Conservation (phyloP, 2,329 filamentous ascomycete species). For the Fusarium verrucosum region DNA sequence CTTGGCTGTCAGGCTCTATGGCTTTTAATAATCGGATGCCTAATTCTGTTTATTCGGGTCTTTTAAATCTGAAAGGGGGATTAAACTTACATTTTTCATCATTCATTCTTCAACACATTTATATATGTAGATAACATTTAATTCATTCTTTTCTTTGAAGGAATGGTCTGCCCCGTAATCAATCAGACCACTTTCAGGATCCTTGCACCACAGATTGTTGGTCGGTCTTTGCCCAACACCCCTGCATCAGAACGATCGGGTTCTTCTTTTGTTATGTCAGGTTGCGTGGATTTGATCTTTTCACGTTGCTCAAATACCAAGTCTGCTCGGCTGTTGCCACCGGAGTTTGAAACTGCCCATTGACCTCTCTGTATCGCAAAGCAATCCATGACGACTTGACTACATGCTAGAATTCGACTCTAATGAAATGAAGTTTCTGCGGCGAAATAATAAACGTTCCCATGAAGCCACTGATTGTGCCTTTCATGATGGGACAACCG, state of each 20-base stretch:
- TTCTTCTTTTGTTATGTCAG: neutral
- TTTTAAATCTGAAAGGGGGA: too few relatives aligned
- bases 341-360: neutral
- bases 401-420: neutral
- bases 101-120: too few relatives aligned
- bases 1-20: too few relatives aligned
- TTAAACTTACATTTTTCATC: too few relatives aligned
- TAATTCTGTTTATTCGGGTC: neutral
- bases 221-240: neutral
- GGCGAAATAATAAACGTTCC: neutral
- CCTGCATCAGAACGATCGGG: neutral
- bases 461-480: neutral
- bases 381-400: neutral
- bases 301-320: neutral
- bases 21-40: too few relatives aligned
- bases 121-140: neutral
- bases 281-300: neutral
- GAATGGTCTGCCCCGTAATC: neutral
- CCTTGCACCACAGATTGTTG: neutral
- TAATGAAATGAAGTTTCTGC: neutral
- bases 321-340: neutral
- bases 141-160: neutral
- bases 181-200: neutral
- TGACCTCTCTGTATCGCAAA: neutral
- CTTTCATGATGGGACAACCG: neutral